Evolutionary conservation across 306 rosid genomes (phyloP), one percentile per base, ranked within the genome.

Genomic region (Lathyrus aphaca): DNA sequence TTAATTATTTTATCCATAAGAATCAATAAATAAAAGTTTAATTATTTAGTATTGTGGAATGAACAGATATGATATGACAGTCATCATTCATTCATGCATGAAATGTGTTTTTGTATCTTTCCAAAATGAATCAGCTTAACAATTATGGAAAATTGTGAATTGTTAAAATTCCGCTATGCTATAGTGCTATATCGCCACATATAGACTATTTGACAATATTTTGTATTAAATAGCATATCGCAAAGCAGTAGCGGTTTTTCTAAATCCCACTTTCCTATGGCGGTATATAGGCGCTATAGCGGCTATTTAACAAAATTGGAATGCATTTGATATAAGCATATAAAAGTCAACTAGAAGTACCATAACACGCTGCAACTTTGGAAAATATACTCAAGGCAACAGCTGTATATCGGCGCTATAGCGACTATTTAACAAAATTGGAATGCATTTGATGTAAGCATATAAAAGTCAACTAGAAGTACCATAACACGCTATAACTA

Each of bases 381-480:
- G 57, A 51, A 51, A 51, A 19, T 16, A 51, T 19, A 51, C 57
- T 53, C 58, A 11, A 53, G 58, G 7, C n/a, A 53, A 54, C 23
- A 54, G 38, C 9, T 6, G 38, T 32, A 25, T 25, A 25, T 25
- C 1, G 27, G 27, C 27, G 3, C 27, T 25, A 25, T 25, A 25
- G 27, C 27, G 27, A 3, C 27, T 25, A 25, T 3, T 25, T 25
- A 25, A 25, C 27, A 25, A 25, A 25, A 25, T 25, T 25, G 27
- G 27, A 25, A 25, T 54, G 60, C 16, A 54, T 54, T 54, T 13
- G 25, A 54, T 54, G 60, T 2, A 54, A 54, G 35, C 35, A 12
- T 21, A 48, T 16, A 6, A 48, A 48, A 48, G 54, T 17, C 23
- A 15, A 53, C 35, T 21, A 21, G 35, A 53, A 53, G 35, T 53